phyloP scores from a whole-genome alignment of 1,284 basidiomycete genomes.

The Gymnopus androsaceus region DNA sequence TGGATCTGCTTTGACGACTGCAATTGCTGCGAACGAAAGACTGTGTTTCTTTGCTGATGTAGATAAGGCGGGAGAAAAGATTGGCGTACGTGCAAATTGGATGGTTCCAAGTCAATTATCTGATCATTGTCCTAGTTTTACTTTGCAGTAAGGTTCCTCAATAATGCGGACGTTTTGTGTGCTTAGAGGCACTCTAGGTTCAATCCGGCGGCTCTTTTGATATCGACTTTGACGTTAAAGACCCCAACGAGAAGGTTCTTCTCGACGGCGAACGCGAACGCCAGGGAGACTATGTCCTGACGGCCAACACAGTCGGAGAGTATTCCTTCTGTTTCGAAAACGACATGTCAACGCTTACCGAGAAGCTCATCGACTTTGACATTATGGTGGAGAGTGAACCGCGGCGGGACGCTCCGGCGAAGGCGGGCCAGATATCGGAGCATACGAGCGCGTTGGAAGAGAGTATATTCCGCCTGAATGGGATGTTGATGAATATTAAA shows the following conservation, averaged over 20 bases:
- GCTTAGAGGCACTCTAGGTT: constrained; percentile 49
- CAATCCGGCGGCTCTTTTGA: constrained; percentile 98
- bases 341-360: constrained; percentile 86
- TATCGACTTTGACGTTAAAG: constrained; percentile 92
- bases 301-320: constrained; percentile 92
- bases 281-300: constrained; percentile 97
- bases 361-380: constrained; percentile 95
- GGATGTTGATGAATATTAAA: constrained; percentile 84
- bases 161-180: neutral
- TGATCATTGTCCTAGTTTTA: constrained; percentile 38
- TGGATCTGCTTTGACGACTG: constrained; percentile 83
- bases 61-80: constrained; percentile 92
- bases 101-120: constrained; percentile 11
- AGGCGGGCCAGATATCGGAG: constrained; percentile 83
- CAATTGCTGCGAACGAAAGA: constrained; percentile 83
- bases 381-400: constrained; percentile 98
- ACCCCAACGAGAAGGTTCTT: constrained; percentile 85
- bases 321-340: constrained; percentile 99
- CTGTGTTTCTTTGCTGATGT: constrained; percentile 96
- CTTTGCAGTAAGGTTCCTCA: constrained; percentile 38
- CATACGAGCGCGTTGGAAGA: constrained; percentile 92
- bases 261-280: constrained; percentile 87
- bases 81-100: constrained; percentile 62
- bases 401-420: constrained; percentile 76
- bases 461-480: constrained; percentile 87